A percentile compares a stretch with the other conserved stretches of the same genome.
Evolutionary conservation across 768 basidiomycete species (phyloP).

Genomic region (Pleurotus sapidus): DNA sequence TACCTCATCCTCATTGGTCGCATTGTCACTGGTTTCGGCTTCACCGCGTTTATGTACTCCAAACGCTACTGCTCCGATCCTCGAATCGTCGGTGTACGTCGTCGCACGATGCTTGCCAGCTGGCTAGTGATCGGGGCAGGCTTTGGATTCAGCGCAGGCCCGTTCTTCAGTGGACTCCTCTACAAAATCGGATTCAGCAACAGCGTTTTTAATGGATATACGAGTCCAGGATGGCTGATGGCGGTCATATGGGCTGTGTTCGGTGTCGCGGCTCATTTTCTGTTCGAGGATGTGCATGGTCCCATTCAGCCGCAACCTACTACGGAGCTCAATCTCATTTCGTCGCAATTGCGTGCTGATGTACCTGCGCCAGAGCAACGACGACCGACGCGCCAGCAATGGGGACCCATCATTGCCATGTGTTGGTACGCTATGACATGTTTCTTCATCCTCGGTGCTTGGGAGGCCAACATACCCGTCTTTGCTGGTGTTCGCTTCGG

Average conservation of each 20-base stretch:
- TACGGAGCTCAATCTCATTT: neutral
- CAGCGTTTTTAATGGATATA: constrained; percentile 62
- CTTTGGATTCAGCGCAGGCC: constrained; percentile 58
- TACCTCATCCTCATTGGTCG: constrained; percentile 72
- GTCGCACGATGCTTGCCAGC: constrained; percentile 58
- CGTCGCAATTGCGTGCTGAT: constrained; percentile 24
- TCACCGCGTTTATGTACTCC: constrained; percentile 64
- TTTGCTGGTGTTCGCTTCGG: constrained; percentile 36
- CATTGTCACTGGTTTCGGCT: constrained; percentile 59
- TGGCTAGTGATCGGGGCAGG: constrained; percentile 65
- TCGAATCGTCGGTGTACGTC: constrained; percentile 62
- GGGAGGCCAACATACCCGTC: constrained; percentile 57
- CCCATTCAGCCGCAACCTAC: neutral
- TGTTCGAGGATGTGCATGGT: constrained; percentile 37
- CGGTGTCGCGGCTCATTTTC: constrained; percentile 34
- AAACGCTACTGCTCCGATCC: constrained; percentile 72
- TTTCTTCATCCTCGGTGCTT: constrained; percentile 57
- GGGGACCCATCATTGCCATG: constrained; percentile 48
- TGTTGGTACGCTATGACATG: constrained; percentile 61
- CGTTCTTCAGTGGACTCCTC: constrained; percentile 59
- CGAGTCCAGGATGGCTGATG: constrained; percentile 68
- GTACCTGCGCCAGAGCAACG: constrained; percentile 8
- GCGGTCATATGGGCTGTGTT: constrained; percentile 50
- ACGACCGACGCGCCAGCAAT: constrained; percentile 25
- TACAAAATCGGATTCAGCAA: constrained; percentile 59